These are phyloP conservation scores for Wickerhamomyces hampshirensis DNA, from an alignment of 805 yeast genomes.

Conservation along the genomic window DNA sequence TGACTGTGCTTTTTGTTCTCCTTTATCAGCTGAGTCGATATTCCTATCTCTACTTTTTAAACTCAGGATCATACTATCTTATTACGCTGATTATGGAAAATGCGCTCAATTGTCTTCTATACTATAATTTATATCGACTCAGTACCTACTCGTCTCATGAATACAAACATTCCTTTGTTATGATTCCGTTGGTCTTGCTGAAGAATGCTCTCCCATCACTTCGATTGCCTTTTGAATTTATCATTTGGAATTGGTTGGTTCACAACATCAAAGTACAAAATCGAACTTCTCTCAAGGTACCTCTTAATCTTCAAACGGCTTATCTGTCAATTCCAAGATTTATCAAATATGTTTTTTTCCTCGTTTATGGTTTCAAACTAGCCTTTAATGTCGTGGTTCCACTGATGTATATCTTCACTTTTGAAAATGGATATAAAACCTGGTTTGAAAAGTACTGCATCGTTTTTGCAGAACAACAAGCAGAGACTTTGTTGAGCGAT, in stretches of 20 bases:
- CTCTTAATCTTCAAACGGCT: background rate
- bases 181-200: background rate
- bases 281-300: background rate
- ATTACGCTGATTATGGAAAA: background rate
- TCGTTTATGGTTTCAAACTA: background rate
- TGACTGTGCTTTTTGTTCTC: background rate
- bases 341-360: background rate
- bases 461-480: background rate
- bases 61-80: background rate
- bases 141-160: background rate
- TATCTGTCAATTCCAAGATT: background rate
- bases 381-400: background rate
- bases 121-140: too few species aligned
- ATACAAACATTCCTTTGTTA: background rate
- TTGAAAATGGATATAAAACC: background rate
- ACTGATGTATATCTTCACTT: background rate
- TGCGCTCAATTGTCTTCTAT: background rate
- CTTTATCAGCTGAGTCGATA: background rate
- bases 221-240: background rate
- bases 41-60: too few species aligned
- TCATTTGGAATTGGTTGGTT: background rate
- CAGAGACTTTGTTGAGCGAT: background rate
- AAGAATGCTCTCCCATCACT: background rate
- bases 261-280: background rate
- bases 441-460: background rate